phyloP scores from a whole-genome alignment of 257 asterid genomes.

The Lithospermum erythrorhizon region DNA sequence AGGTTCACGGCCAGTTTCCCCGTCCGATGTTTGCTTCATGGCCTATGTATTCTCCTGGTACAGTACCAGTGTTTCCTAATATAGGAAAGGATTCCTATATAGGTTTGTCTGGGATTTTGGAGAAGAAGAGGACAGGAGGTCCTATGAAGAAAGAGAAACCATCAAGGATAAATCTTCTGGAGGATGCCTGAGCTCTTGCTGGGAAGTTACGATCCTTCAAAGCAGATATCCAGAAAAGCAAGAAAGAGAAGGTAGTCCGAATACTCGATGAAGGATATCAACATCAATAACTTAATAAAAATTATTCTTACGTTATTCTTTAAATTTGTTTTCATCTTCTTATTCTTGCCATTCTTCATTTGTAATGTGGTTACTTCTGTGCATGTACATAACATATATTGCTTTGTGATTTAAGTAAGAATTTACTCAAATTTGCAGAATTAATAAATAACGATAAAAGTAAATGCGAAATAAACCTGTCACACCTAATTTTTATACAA shows the following conservation, averaged over 20 bases:
- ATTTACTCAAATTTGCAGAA: too few relatives aligned
- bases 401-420: too few relatives aligned
- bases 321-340: too few relatives aligned
- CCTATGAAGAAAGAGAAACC: slow-evolving; percentile 60
- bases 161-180: slow-evolving; percentile 57
- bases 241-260: slow-evolving; percentile 83
- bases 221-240: slow-evolving; percentile 77
- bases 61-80: slow-evolving; percentile 57
- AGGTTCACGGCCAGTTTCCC: slow-evolving; percentile 63
- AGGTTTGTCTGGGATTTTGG: slow-evolving; percentile 29
- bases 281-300: not conserved
- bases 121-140: slow-evolving; percentile 63
- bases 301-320: not conserved
- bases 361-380: slow-evolving; percentile 1
- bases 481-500: too few relatives aligned
- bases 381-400: not conserved
- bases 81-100: slow-evolving; percentile 45
- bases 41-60: slow-evolving; percentile 62
- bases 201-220: slow-evolving; percentile 80
- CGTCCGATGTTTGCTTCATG: slow-evolving; percentile 66
- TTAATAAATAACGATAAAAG: too few relatives aligned
- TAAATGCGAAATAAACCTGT: too few relatives aligned
- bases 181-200: slow-evolving; percentile 91
- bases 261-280: too few relatives aligned
- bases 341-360: not conserved